Base-by-base conservation (phyloP, 2,329 filamentous ascomycete genomes). In the Verticillium zaregamsianum region DNA sequence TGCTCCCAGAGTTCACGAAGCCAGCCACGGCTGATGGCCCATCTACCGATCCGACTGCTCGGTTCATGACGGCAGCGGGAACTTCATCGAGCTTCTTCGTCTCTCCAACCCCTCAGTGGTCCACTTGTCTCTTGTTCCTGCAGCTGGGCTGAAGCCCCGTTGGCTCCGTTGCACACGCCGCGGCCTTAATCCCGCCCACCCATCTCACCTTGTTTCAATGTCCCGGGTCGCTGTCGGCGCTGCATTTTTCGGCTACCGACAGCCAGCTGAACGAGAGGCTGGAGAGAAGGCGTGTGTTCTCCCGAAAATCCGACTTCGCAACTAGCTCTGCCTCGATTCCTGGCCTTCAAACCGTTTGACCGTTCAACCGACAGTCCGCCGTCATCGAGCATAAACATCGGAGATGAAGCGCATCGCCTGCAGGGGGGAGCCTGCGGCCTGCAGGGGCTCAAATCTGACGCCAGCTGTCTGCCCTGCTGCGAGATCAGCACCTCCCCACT, bases 321-420 rank as follows among this genome's bases (percentile, higher is more conserved):
- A 17, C 17, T 15, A 40, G 17, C 14, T 7, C 17, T 15, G 37
- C 12, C 40, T 25, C 5, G n/a, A 8, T 11, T 49, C 40, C 25
- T n/a, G 20, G n/a, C 20, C 11, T 20, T 23, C 8, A n/a, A 49
- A 12, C n/a, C 40, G 40, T 23, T 49, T 49, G 40, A 12, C 40
- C n/a, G 20, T 49, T 49, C 40, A 49, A 23, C 20, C 40, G n/a
- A n/a, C 40, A 25, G 40, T n/a, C 23, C 40, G 5, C 40, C 40
- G 40, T 25, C n/a, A n/a, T 40, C 39, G 57, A 59, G 73, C 73
- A 76, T 76, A 72, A 65, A 75, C 63, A 63, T 66, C 72, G 73
- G 74, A 76, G 67, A 76, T 76, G 74, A 76, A 67, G 67, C 69
- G 70, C 69, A 70, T 67, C 59, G 60, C 63, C 60, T 57, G 61